phyloP scores from a whole-genome alignment of 352 stramenopile genomes.

The Peronospora tabacina region DNA sequence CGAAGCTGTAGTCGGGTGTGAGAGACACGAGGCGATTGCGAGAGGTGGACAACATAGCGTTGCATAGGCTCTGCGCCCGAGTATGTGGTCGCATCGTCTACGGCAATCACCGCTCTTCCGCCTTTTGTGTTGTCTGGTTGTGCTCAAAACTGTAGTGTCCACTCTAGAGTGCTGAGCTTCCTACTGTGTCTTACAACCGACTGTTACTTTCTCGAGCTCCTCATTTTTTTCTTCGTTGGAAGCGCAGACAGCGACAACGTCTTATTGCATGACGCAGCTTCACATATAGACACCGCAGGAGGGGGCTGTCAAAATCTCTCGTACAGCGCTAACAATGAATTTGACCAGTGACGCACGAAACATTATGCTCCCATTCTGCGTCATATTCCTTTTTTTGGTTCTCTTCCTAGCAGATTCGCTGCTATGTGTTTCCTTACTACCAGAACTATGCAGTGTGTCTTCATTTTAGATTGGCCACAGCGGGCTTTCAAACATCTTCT shows the following conservation, averaged over 20 bases:
- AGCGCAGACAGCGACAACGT: constrained; percentile 12
- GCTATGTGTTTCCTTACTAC: too few relatives aligned
- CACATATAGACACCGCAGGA: background rate
- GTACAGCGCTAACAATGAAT: too few relatives aligned
- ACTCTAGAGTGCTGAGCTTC: constrained; percentile 8
- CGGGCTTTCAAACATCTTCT: too few relatives aligned
- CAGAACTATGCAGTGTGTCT: too few relatives aligned
- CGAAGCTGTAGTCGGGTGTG: too few relatives aligned
- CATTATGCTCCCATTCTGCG: too few relatives aligned
- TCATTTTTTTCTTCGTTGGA: constrained; percentile 24
- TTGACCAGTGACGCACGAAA: too few relatives aligned
- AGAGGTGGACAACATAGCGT: constrained; percentile 43
- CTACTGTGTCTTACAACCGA: constrained; percentile 29
- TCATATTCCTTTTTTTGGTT: too few relatives aligned
- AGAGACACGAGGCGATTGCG: too few relatives aligned
- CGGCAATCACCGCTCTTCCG: constrained; percentile 25
- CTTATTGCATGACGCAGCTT: background rate
- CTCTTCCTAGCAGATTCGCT: too few relatives aligned
- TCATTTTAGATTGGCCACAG: too few relatives aligned
- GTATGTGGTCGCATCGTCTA: constrained; percentile 30
- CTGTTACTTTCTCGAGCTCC: constrained; percentile 46
- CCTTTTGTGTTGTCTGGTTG: constrained; percentile 41
- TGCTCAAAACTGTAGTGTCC: constrained; percentile 9
- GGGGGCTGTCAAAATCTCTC: background rate
- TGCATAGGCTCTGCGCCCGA: constrained; percentile 44